phyloP scores from a whole-genome alignment of 257 asterid genomes.

The Datura wrightii region DNA sequence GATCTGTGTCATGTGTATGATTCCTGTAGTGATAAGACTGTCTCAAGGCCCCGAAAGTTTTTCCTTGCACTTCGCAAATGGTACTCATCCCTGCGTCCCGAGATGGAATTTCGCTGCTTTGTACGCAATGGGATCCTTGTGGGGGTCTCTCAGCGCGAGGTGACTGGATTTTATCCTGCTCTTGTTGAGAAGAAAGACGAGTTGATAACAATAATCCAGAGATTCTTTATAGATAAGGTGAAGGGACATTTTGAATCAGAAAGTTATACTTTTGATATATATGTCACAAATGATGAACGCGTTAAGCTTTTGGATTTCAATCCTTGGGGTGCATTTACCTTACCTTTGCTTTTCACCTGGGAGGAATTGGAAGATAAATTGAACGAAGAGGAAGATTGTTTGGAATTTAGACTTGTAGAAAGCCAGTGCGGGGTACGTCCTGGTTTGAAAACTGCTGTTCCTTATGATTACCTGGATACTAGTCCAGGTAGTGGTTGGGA shows the following conservation, averaged over 20 bases:
- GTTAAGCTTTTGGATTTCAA: constrained; percentile 90
- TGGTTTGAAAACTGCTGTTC: constrained; percentile 86
- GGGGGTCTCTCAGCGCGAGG: constrained; percentile 86
- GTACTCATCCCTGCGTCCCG: constrained; percentile 73
- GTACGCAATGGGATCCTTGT: constrained; percentile 51
- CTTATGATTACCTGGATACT: constrained; percentile 80
- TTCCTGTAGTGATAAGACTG: constrained; percentile 61
- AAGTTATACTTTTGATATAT: constrained; percentile 75
- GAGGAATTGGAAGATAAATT: constrained; percentile 70
- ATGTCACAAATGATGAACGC: constrained; percentile 63
- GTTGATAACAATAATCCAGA: constrained; percentile 44
- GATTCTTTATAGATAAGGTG: constrained; percentile 53
- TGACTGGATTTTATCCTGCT: constrained; percentile 77
- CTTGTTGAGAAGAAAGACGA: constrained; percentile 57
- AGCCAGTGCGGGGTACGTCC: constrained; percentile 76
- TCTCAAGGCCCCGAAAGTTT: constrained; percentile 65
- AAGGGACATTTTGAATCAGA: constrained; percentile 58
- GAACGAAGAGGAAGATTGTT: constrained; percentile 37
- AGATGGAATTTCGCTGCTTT: constrained; percentile 93
- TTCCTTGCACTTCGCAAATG: constrained; percentile 87
- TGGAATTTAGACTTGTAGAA: constrained; percentile 72
- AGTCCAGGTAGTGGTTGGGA: constrained; percentile 94
- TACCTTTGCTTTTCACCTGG: constrained; percentile 77
- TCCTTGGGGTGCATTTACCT: constrained; percentile 89
- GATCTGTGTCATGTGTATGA: constrained; percentile 86